phyloP scores from a whole-genome alignment of 192 early-diverging fungal genomes.

The Linnemannia schmuckeri region DNA sequence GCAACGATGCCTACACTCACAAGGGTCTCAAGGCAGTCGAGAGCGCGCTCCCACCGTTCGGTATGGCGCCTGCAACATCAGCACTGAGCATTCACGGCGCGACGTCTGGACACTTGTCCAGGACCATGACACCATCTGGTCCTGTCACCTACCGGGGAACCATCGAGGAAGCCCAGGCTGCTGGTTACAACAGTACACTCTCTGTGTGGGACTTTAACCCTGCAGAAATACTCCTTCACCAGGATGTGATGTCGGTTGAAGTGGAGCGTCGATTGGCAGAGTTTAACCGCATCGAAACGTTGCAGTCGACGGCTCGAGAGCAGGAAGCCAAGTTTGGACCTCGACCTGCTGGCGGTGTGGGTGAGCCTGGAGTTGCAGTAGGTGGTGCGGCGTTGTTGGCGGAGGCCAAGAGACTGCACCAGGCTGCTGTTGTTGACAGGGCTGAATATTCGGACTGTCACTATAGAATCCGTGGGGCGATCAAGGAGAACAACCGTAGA shows the following conservation, averaged over 20 bases:
- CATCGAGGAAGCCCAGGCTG: conserved; percentile 41
- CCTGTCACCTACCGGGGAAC: conserved; percentile 32
- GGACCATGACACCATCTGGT: not conserved
- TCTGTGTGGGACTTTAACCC: conserved; percentile 23
- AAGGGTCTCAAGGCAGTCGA: conserved; percentile 39
- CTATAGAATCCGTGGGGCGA: conserved; percentile 19
- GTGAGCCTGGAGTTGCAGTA: not conserved
- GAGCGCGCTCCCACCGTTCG: conserved; percentile 19
- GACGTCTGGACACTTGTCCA: not conserved
- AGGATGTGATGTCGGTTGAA: conserved; percentile 25
- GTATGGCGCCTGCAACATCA: not conserved
- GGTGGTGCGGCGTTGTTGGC: conserved; percentile 21
- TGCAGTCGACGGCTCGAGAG: conserved; percentile 14
- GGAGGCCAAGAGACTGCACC: conserved; percentile 14
- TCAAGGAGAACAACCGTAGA: conserved; percentile 34
- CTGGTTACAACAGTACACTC: conserved; percentile 46
- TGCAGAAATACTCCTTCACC: conserved; percentile 36
- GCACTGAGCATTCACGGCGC: not conserved
- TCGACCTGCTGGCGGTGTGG: not conserved
- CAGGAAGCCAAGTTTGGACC: conserved; percentile 34
- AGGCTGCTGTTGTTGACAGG: conserved; percentile 18
- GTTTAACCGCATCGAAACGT: conserved; percentile 24
- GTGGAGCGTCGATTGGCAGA: conserved; percentile 30
- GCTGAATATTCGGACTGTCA: conserved; percentile 24
- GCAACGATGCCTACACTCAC: conserved; percentile 47